Evolutionary conservation across 176 grass and related monocot species (phyloP).

Genomic region (Cocos nucifera): DNA sequence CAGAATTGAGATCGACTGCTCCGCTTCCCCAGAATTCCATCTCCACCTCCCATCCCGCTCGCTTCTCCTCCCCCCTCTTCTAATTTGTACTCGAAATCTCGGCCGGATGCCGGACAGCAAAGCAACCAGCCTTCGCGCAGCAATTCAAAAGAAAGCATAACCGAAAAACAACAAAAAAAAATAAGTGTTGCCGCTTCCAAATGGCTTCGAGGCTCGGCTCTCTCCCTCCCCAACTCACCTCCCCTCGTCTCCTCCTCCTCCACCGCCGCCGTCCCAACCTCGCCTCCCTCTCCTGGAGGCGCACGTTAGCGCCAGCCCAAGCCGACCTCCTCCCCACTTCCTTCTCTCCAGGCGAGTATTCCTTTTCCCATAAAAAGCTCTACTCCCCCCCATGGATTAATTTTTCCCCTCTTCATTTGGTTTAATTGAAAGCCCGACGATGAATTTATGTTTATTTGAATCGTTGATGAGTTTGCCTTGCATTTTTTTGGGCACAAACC

Average conservation of each 20-base stretch:
- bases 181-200: too few species aligned
- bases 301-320: conserved; percentile 17
- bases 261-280: neutral
- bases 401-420: too few species aligned
- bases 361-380: neutral
- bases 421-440: too few species aligned
- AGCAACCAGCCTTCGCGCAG: too few species aligned
- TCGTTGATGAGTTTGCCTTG: too few species aligned
- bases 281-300: conserved; percentile 22
- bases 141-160: too few species aligned
- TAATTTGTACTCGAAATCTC: too few species aligned
- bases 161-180: too few species aligned
- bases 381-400: neutral
- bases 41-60: conserved; percentile 8
- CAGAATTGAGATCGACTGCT: conserved; percentile 56
- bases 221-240: conserved; percentile 41
- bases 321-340: conserved; percentile 3
- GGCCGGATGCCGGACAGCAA: too few species aligned
- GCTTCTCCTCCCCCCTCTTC: neutral
- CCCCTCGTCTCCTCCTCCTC: conserved; percentile 17
- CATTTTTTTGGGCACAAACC: too few species aligned
- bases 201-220: conserved; percentile 58
- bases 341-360: neutral
- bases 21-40: conserved; percentile 22
- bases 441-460: too few species aligned